Conservation (phyloP, 2,329 filamentous ascomycete species). For the Dichotomopilus funicola region DNA sequence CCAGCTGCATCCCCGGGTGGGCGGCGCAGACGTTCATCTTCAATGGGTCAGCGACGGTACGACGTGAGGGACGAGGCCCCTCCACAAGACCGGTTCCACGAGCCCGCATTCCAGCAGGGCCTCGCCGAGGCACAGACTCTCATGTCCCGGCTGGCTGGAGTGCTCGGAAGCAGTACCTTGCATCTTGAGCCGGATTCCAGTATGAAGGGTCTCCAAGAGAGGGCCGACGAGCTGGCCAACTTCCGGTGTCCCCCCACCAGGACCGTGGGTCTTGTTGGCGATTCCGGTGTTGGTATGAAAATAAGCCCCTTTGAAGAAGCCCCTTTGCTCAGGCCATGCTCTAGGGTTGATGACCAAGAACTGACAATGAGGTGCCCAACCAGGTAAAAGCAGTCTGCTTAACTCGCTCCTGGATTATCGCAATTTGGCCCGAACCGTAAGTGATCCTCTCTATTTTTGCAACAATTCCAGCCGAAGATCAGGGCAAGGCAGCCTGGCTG, state of each 20-base stretch:
- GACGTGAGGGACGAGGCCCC: constrained; percentile 17
- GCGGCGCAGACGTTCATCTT: constrained; percentile 1
- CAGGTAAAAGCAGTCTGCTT: constrained; percentile 43
- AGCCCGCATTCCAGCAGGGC: constrained; percentile 30
- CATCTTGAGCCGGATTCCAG: constrained; percentile 34
- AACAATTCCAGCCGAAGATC: background rate
- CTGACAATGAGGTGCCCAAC: constrained; percentile 10
- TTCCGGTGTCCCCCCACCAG: constrained; percentile 36
- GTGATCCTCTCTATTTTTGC: constrained; percentile 15
- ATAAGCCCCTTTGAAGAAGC: background rate
- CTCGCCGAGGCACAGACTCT: constrained; percentile 30
- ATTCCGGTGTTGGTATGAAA: constrained; percentile 39
- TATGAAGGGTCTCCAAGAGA: constrained; percentile 30
- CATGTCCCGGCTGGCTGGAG: constrained; percentile 27
- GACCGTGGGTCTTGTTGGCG: constrained; percentile 42
- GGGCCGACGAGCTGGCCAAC: constrained; percentile 28
- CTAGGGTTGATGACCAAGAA: background rate
- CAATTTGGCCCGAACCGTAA: constrained; percentile 37
- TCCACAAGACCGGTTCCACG: constrained; percentile 30
- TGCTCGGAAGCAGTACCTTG: constrained; percentile 31
- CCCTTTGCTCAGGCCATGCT: background rate
- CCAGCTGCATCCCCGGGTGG: background rate
- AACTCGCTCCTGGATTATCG: constrained; percentile 40
- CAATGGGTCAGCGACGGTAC: background rate
- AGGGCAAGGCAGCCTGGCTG: background rate